Evolutionary conservation across 2,329 filamentous ascomycete species (phyloP).

Genomic region (Helotiales sp.): DNA sequence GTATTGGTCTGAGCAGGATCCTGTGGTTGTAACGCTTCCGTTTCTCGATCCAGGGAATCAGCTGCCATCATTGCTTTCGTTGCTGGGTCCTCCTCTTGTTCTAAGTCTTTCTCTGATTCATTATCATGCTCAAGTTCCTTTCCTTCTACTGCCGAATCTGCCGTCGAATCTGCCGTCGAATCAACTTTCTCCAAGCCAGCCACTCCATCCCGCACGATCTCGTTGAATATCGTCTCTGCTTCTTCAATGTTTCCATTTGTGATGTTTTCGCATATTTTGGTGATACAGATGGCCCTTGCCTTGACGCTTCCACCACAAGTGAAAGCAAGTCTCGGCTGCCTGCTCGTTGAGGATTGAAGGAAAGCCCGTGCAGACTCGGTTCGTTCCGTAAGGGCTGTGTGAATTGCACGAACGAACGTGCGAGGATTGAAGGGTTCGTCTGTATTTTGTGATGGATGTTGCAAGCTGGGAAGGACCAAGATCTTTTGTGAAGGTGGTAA

Average conservation of each 20-base stretch:
- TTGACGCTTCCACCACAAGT: slow-evolving; percentile 58
- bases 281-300: slow-evolving; percentile 55
- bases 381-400: slow-evolving; percentile 50
- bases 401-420: slow-evolving; percentile 48
- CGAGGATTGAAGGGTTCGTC: slow-evolving; percentile 41
- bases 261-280: slow-evolving; percentile 52
- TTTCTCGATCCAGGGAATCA: slow-evolving; percentile 56
- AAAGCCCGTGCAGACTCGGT: slow-evolving; percentile 52
- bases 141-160: slow-evolving; percentile 1
- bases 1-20: neutral
- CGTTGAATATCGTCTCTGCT: slow-evolving; percentile 52
- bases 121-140: slow-evolving; percentile 23
- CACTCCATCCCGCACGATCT: slow-evolving; percentile 51
- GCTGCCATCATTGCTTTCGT: slow-evolving; percentile 58
- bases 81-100: slow-evolving; percentile 45
- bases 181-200: slow-evolving; percentile 37
- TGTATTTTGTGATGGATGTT: slow-evolving; percentile 23
- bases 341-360: slow-evolving; percentile 45
- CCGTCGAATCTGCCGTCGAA: too few relatives aligned
- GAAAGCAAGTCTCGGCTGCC: slow-evolving; percentile 57
- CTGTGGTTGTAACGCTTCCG: slow-evolving; percentile 39
- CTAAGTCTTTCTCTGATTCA: neutral
- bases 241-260: slow-evolving; percentile 49
- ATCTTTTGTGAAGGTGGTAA: slow-evolving; percentile 60
- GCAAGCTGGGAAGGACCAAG: slow-evolving; percentile 49